Percentiles rank a stretch among this genome's conserved stretches.
Evolutionary conservation across 441 rosid species (phyloP).

Genomic region (Populus hybrid): DNA sequence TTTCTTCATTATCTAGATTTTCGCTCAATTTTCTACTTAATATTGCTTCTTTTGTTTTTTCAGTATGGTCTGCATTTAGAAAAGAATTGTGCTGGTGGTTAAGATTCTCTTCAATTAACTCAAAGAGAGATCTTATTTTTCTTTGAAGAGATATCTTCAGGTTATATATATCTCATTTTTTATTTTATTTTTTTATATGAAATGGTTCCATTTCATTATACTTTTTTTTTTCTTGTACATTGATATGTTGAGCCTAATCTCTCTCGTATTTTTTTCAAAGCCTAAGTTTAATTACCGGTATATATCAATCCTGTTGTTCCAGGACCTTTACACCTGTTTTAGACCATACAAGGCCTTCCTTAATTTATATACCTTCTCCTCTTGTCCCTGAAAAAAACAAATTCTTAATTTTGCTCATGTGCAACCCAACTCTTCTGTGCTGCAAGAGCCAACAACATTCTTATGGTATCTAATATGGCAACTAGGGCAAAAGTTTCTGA

Average conservation of each 20-base stretch:
- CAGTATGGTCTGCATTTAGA: slow-evolving; percentile 69
- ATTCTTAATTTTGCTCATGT: too few species aligned
- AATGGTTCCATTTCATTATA: neutral
- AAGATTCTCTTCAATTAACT: slow-evolving; percentile 72
- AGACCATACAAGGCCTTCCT: too few species aligned
- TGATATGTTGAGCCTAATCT: neutral
- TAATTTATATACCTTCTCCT: too few species aligned
- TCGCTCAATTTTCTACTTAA: slow-evolving; percentile 10
- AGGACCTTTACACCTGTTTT: too few species aligned
- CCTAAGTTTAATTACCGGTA: too few species aligned
- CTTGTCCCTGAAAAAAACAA: too few species aligned
- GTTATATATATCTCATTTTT: too few species aligned
- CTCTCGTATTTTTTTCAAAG: neutral
- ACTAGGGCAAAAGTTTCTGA: neutral
- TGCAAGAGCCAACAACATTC: neutral
- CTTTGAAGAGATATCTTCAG: too few species aligned
- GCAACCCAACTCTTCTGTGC: accelerated
- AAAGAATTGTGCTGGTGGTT: slow-evolving; percentile 79
- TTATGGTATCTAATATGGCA: neutral
- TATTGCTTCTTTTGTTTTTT: slow-evolving; percentile 19
- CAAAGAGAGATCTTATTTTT: slow-evolving; percentile 73
- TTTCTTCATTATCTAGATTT: neutral
- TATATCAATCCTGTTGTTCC: too few species aligned
- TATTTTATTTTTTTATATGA: neutral
- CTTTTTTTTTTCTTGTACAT: neutral